Evolutionary conservation across 1,284 basidiomycete species (phyloP).

Genomic region (Cutaneotrichosporon sp.): DNA sequence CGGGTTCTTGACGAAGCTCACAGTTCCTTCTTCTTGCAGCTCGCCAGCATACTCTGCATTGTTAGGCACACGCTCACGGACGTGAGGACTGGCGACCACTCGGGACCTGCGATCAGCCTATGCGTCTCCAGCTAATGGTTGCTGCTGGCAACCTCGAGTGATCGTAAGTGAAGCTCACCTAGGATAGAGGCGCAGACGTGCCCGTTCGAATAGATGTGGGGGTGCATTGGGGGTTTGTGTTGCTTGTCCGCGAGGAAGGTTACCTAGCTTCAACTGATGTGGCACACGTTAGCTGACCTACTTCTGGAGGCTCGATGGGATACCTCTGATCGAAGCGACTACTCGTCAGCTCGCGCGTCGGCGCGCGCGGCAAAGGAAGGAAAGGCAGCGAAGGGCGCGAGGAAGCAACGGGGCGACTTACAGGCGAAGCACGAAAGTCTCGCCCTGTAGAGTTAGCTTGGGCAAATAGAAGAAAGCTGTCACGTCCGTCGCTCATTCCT

Average conservation of each 20-base stretch:
- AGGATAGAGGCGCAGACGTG: constrained; percentile 49
- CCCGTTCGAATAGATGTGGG: constrained; percentile 48
- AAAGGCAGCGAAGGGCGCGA: no score
- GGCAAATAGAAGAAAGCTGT: no score
- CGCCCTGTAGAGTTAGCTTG: no score
- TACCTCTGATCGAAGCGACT: constrained; percentile 40
- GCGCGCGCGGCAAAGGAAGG: no score
- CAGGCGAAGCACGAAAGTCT: constrained; percentile 40
- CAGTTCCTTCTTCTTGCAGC: constrained; percentile 45
- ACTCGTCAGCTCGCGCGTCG: no score
- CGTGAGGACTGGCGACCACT: constrained; percentile 49
- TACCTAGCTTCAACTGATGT: constrained; percentile 34
- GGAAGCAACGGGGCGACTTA: no score
- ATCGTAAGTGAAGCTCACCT: constrained; percentile 24
- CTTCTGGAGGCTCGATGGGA: constrained; percentile 47
- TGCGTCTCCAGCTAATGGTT: neutral
- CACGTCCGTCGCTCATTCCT: no score
- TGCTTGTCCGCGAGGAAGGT: constrained; percentile 38
- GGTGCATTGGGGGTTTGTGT: constrained; percentile 45
- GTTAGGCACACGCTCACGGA: constrained; percentile 48
- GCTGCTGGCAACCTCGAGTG: no score
- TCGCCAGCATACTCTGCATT: constrained; percentile 51
- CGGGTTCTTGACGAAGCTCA: constrained; percentile 15
- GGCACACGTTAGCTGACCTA: no score
- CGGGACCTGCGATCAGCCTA: constrained; percentile 29